These are phyloP conservation scores for Xylaria palmicola DNA, from an alignment of 495 filamentous ascomycete genomes.

Conservation along the genomic window DNA sequence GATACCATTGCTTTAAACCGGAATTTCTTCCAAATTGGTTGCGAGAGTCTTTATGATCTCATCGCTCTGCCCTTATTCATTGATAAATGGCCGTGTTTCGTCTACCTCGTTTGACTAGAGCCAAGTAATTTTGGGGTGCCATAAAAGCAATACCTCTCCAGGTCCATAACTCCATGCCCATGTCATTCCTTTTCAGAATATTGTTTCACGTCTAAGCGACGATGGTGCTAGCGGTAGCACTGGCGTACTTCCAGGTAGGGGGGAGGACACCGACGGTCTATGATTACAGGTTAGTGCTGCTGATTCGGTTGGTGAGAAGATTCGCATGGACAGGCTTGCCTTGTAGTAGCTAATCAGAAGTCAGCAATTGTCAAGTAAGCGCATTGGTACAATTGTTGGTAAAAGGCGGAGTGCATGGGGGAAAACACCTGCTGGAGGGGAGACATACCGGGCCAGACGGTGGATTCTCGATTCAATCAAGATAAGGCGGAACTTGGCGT, in stretches of 20 bases:
- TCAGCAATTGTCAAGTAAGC: constrained; percentile 1
- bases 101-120: constrained; percentile 26
- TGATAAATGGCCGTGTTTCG: constrained; percentile 22
- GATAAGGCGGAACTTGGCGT: constrained; percentile 99
- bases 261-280: constrained; percentile 86
- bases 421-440: background rate
- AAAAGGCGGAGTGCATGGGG: too few relatives aligned
- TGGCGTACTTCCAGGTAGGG: constrained; percentile 97
- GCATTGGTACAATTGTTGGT: too few relatives aligned
- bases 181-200: constrained; percentile 23
- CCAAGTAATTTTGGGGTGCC: constrained; percentile 22
- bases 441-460: constrained; percentile 73
- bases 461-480: constrained; percentile 99
- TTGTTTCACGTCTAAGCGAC: constrained; percentile 55
- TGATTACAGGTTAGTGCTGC: constrained; percentile 44
- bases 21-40: constrained; percentile 10
- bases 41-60: constrained; percentile 22
- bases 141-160: constrained; percentile 30
- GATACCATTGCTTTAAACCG: constrained; percentile 24
- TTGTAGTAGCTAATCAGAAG: constrained; percentile 15
- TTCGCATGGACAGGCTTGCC: constrained; percentile 4
- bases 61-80: too few relatives aligned
- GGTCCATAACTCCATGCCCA: constrained; percentile 34
- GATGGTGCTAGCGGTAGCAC: constrained; percentile 61
- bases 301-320: background rate